phyloP scores from a whole-genome alignment of 2,329 filamentous ascomycete genomes.

The Neonectria magnoliae region DNA sequence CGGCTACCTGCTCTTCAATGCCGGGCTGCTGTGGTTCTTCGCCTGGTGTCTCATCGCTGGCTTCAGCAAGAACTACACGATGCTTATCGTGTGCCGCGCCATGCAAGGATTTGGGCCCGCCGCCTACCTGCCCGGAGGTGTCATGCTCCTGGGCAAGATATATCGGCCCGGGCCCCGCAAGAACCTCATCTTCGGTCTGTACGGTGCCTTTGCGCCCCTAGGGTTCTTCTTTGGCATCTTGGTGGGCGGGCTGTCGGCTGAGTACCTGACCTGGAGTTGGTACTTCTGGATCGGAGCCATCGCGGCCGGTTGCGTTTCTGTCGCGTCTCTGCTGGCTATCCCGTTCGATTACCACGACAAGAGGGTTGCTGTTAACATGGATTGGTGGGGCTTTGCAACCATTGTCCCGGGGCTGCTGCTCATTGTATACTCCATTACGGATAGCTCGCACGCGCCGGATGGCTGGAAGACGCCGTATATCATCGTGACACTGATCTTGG shows the following conservation, averaged over 20 bases:
- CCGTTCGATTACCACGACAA: slow-evolving; percentile 47
- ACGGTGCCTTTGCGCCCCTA: slow-evolving; percentile 66
- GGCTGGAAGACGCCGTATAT: slow-evolving; percentile 75
- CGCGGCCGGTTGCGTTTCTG: slow-evolving; percentile 57
- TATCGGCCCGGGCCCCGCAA: slow-evolving; percentile 78
- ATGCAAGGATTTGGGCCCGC: slow-evolving; percentile 79
- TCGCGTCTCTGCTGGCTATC: slow-evolving; percentile 54
- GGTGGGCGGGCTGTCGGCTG: slow-evolving; percentile 69
- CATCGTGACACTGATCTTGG: slow-evolving; percentile 66
- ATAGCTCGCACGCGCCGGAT: slow-evolving; percentile 68
- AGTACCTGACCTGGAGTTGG: slow-evolving; percentile 72
- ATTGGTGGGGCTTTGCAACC: slow-evolving; percentile 66
- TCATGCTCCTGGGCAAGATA: slow-evolving; percentile 74
- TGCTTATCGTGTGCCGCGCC: slow-evolving; percentile 79
- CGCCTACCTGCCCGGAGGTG: slow-evolving; percentile 75
- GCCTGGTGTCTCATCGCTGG: slow-evolving; percentile 76
- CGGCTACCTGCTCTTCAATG: slow-evolving; percentile 68
- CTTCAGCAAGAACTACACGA: slow-evolving; percentile 72
- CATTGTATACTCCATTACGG: slow-evolving; percentile 74
- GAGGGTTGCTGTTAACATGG: slow-evolving; percentile 57
- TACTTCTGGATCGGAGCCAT: slow-evolving; percentile 74
- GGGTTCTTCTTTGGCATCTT: slow-evolving; percentile 74
- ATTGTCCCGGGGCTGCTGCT: slow-evolving; percentile 69
- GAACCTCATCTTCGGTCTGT: slow-evolving; percentile 71
- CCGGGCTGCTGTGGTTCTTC: slow-evolving; percentile 71